Evolutionary conservation across 2,329 filamentous ascomycete species (phyloP).

Genomic region (Pseudohalonectria lignicola): DNA sequence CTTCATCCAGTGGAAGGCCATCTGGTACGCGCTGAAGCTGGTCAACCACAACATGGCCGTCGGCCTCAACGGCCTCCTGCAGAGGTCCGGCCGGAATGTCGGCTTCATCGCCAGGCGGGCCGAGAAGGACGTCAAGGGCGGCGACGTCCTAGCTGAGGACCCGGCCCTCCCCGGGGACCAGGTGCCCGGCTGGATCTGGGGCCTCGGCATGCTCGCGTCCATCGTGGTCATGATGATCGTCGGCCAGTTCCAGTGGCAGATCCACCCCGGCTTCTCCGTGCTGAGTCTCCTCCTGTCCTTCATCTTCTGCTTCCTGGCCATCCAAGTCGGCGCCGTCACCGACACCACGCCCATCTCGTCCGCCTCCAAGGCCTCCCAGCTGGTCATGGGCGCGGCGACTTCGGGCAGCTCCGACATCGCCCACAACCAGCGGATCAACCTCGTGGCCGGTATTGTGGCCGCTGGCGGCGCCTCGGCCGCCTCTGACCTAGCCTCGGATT

Average conservation of each 20-base stretch:
- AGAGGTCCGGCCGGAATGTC: constrained; percentile 28
- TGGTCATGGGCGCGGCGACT: constrained; percentile 56
- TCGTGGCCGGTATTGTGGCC: constrained; percentile 49
- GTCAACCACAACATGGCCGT: constrained; percentile 32
- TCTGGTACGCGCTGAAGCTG: constrained; percentile 28
- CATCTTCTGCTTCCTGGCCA: constrained; percentile 50
- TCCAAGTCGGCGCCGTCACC: constrained; percentile 48
- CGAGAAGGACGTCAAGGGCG: constrained; percentile 18
- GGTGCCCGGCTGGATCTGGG: constrained; percentile 43
- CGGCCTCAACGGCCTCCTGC: constrained; percentile 25
- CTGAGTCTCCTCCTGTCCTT: constrained; percentile 45
- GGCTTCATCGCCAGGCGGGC: constrained; percentile 30
- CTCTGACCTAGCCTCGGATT: constrained; percentile 46
- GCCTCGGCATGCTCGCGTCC: constrained; percentile 32
- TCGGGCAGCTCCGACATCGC: constrained; percentile 34
- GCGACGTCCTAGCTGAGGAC: constrained; percentile 27
- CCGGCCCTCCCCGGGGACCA: constrained; percentile 32
- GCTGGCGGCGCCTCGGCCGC: constrained; percentile 44
- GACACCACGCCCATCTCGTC: constrained; percentile 56
- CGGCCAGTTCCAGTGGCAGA: constrained; percentile 38
- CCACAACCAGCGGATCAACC: constrained; percentile 51
- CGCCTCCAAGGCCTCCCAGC: constrained; percentile 57
- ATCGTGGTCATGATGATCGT: constrained; percentile 40
- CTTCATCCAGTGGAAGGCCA: constrained; percentile 25
- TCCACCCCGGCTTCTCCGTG: constrained; percentile 44